Evolutionary conservation across 768 basidiomycete genomes (phyloP), one percentile per base, ranked within the genome.

Genomic region (Piloderma croceum): DNA sequence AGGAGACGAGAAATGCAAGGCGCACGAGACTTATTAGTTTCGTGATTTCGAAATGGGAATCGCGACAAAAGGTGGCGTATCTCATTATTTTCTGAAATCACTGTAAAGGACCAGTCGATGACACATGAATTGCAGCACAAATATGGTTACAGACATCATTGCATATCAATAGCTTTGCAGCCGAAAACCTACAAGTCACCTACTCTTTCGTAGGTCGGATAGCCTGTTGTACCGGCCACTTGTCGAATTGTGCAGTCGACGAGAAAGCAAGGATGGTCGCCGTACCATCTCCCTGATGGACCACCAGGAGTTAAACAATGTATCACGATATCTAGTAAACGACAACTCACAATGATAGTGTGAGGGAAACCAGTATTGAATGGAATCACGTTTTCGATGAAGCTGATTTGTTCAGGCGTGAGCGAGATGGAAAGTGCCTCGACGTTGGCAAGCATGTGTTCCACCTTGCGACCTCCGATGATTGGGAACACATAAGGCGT

Each of bases 401-500:
- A 63, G 24, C 60, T 54, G 29, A 77, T 69, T 15, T 78, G 73
- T 29, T 69, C 67, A 0, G 58, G 46, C 2, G 65, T 65, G 33
- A 78, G 65, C 0, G 58, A 45, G 25, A 79, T 69, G 9, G 68
- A 62, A 5, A 78, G 53, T 3, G 75, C 74, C 48, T 76, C 66
- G 15, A 77, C 41, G 48, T 77, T 80, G 32, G 65, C 65, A 31
- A 59, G 34, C 17, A 79, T 53, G 24, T 79, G 71, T 51, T 74
- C 73, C 31, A 74, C 56, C 48, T 76, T 79, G 37, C 73, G 63
- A 0, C 73, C 69, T 4, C 74, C 74, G 20, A 76, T 54, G 42
- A 76, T 62, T 1, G 73, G 73, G 57, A 77, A 76, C 1, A 74
- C 71, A 38, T 64, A 74, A 0, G 70, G 67, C 5, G 69, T 62